Base-by-base conservation (phyloP, 345 rosid species). In the Hevea brasiliensis region DNA sequence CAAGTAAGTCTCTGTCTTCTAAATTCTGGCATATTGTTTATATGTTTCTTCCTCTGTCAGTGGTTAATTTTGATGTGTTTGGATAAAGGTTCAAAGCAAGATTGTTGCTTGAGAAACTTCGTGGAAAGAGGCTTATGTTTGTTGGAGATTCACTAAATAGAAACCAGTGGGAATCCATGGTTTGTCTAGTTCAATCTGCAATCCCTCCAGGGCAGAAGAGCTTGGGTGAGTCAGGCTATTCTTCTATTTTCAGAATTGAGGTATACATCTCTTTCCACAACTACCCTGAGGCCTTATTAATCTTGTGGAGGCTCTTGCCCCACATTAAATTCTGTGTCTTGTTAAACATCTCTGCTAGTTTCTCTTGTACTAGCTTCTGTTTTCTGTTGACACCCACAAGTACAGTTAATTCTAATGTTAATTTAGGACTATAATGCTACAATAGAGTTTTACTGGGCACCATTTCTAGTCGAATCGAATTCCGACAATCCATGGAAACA, bases 161-260 rank as follows among this genome's bases (percentile, higher is more conserved):
- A 18, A 87, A 85, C 73, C 93, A 89, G 37, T 87, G 90, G 96
- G 83, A 84, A 68, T 89, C 93, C 53, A 70, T 90, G 85, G 83
- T 87, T 82, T 91, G 93, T 24, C 76, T 87, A 82, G 76, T 89
- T 61, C 88, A 91, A 76, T 86, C 92, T 26, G 74, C 50, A 35
- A 72, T 85, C 61, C 72, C 81, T 54, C 74, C 74, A 0, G 76
- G 77, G 26, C 79, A 82, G 61, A 91, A 77, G 72, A 86, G 78
- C 59, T 3, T 85, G 72, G 80, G 74, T 23, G 76, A 85, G 53
- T 82, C 83, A 61, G 74, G 67, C 42, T 68, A 85, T 65, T 68
- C 61, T 75, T 54, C 76, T 63, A 62, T 74, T 63, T 80, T 90
- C 77, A 68, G 32, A 45, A 66, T 71, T 29, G 70, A 90, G 96